A percentile compares a stretch with the other conserved stretches of the same genome.
phyloP scores from a whole-genome alignment of 2,329 filamentous ascomycete genomes.

The Byssothecium circinans region DNA sequence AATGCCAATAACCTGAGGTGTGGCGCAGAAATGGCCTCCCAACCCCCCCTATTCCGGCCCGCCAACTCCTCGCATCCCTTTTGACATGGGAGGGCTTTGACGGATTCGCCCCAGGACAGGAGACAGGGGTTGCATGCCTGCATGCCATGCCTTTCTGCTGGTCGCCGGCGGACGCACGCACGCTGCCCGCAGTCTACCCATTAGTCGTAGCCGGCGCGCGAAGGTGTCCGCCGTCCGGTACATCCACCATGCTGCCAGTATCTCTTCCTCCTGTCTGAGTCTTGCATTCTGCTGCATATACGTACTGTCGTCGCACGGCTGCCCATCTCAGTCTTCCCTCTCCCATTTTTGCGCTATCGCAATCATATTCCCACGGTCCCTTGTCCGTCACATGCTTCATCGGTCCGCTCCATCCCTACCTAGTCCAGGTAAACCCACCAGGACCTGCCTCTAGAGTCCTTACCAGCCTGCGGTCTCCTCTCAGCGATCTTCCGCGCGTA shows the following conservation, averaged over 20 bases:
- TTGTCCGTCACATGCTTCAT: conserved; percentile 7
- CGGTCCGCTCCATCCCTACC: conserved; percentile 16
- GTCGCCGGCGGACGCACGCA: conserved; percentile 1
- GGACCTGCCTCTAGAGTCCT: conserved; percentile 17
- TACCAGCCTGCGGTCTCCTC: conserved; percentile 16
- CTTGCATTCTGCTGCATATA: no score
- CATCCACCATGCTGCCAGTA: not conserved
- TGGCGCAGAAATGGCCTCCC: conserved; percentile 3
- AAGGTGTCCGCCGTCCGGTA: not conserved
- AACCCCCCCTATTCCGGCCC: conserved; percentile 7
- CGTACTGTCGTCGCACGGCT: no score
- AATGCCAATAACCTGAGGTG: conserved; percentile 3
- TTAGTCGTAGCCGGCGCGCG: not conserved
- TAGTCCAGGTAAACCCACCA: conserved; percentile 10
- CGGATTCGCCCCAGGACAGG: conserved; percentile 17
- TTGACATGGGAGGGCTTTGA: conserved; percentile 6
- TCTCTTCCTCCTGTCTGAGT: no score
- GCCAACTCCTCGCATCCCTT: conserved; percentile 5
- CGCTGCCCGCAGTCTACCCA: not conserved
- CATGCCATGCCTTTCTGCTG: conserved; percentile 2
- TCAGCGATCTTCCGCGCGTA: conserved; percentile 26
- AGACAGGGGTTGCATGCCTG: conserved; percentile 16
- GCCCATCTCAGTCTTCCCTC: no score
- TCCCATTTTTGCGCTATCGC: not conserved
- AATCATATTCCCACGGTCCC: conserved; percentile 1